Percentiles rank a stretch among this genome's conserved stretches.
These are phyloP conservation scores for Rhizopogon vinicolor DNA, from an alignment of 768 basidiomycete genomes.

Conservation along the genomic window DNA sequence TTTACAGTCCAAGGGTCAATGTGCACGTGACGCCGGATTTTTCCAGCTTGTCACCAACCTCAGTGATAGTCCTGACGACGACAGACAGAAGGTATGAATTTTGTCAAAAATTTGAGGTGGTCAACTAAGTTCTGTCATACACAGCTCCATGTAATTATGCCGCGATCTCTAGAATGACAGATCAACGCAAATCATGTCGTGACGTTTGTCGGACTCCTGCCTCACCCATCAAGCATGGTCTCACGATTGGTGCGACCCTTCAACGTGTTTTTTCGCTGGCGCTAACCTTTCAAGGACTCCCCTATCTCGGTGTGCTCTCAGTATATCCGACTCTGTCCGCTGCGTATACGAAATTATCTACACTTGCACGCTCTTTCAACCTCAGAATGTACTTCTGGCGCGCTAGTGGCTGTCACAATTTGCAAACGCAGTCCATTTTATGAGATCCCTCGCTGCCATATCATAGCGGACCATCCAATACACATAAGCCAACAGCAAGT, in stretches of 20 bases:
- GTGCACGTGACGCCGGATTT: constrained; percentile 12
- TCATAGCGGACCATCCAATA: background rate
- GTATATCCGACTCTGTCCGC: background rate
- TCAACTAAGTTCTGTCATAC: background rate
- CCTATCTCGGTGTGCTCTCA: background rate
- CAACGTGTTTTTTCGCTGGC: constrained; percentile 12
- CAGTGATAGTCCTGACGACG: too few relatives aligned
- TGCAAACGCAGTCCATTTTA: background rate
- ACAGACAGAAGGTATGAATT: too few relatives aligned
- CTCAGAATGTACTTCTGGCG: background rate
- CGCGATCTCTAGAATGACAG: background rate
- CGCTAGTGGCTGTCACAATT: background rate
- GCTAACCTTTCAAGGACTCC: background rate
- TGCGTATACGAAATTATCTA: background rate
- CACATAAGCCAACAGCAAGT: background rate
- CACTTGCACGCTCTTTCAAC: background rate
- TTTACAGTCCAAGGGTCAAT: background rate
- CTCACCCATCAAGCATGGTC: constrained; percentile 21
- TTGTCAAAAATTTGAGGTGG: background rate
- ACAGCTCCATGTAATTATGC: background rate
- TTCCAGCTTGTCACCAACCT: too few relatives aligned
- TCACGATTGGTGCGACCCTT: constrained; percentile 5
- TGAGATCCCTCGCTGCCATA: background rate
- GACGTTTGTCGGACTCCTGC: constrained; percentile 2
- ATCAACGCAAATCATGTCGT: background rate